Evolutionary conservation across 163 green algal species (phyloP), one percentile per base, ranked within the genome.

Genomic region (Scenedesmus sp.): DNA sequence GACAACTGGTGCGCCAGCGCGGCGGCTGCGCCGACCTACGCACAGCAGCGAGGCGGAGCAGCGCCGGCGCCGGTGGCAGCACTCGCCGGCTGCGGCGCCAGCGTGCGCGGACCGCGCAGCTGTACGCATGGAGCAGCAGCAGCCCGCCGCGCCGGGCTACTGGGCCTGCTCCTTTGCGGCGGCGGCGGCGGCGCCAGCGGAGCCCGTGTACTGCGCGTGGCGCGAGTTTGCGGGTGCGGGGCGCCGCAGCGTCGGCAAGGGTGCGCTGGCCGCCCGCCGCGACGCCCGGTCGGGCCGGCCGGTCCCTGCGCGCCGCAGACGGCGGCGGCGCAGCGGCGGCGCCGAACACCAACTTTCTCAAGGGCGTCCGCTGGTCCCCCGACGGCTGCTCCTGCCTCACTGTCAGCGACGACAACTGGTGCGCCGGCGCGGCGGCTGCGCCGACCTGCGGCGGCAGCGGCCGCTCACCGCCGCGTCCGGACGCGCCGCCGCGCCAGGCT

Each of bases 281-380:
- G n/a, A n/a, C n/a, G n/a, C n/a, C n/a, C n/a, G n/a, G n/a, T n/a
- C n/a, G n/a, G n/a, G n/a, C n/a, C n/a, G n/a, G n/a, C n/a, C n/a
- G n/a, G n/a, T n/a, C n/a, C 39, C 17, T 58, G 20, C 53, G 31
- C 33, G 1, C n/a, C 26, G 22, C 45, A 72, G 58, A 51, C 45
- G 56, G 17, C n/a, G 17, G 14, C 24, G 44, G 36, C n/a, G 17
- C 36, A 45, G 69, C 69, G 31, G 54, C 71, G 39, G 56, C 57
- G 29, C 86, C 87, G 1, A 81, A 94, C 60, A 85, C 76, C 57
- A 97, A 97, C 63, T 97, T 94, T 60, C 75, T 97, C 22, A 95
- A 95, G 65, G 89, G 91, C 1, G 89, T 94, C 0, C 84, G 89
- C 29, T 97, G 92, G 92, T 94, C 91, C 1, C 93, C 93, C 45